These are phyloP conservation scores for Mycosarcoma mackinlayi DNA, from an alignment of 1,284 basidiomycete species.

Conservation along the genomic window DNA sequence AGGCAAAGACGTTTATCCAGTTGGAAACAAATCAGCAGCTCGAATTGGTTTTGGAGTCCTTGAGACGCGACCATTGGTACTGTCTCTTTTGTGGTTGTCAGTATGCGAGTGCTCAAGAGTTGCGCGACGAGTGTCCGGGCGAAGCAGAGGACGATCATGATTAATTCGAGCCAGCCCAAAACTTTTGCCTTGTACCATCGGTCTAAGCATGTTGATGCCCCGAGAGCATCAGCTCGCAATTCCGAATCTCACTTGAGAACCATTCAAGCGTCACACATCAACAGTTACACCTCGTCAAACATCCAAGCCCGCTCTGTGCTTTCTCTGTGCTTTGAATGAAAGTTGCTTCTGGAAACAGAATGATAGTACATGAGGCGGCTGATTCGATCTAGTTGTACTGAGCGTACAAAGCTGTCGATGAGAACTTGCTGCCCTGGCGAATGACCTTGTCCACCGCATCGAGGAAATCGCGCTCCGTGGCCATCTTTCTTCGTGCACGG, in stretches of 20 bases:
- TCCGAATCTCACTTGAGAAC: too few species aligned
- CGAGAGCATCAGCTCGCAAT: constrained; percentile 6
- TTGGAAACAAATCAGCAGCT: constrained; percentile 26
- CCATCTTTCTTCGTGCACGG: constrained; percentile 93
- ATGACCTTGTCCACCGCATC: constrained; percentile 99
- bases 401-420: constrained; percentile 70
- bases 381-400: constrained; percentile 47
- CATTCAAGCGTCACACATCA: too few species aligned
- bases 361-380: constrained; percentile 21
- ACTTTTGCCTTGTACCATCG: too few species aligned
- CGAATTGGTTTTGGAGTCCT: constrained; percentile 20
- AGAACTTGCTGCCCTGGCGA: constrained; percentile 96
- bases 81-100: constrained; percentile 54
- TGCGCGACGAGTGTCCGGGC: constrained; percentile 44
- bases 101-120: constrained; percentile 17
- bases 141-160: constrained; percentile 47
- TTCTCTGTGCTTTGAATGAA: not conserved
- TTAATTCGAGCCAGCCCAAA: too few species aligned
- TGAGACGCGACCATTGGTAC: constrained; percentile 31
- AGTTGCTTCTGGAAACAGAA: not conserved
- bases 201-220: constrained; percentile 19
- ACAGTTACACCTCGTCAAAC: not conserved
- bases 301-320: too few species aligned
- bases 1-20: constrained; percentile 24
- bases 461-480: constrained; percentile 96